Evolutionary conservation across 2,329 filamentous ascomycete species (phyloP).

Genomic region (Xylaria sp.): DNA sequence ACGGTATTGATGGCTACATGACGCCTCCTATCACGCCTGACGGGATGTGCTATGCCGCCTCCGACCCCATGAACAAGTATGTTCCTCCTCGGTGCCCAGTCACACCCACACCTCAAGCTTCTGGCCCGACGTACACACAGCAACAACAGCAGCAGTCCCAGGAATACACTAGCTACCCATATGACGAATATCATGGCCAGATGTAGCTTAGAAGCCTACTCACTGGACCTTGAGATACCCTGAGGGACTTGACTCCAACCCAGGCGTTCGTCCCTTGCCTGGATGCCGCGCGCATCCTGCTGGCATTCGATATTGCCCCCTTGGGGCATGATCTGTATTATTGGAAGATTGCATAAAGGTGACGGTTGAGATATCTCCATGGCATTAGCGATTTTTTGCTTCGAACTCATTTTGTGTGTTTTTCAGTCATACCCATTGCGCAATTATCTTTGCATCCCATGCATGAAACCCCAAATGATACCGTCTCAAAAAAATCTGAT

Average conservation of each 20-base stretch:
- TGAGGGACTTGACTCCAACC: neutral
- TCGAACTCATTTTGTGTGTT: constrained; percentile 32
- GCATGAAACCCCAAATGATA: constrained; percentile 23
- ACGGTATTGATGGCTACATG: constrained; percentile 67
- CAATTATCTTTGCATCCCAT: constrained; percentile 28
- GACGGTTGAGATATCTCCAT: constrained; percentile 42
- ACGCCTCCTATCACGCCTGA: constrained; percentile 85
- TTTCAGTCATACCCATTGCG: constrained; percentile 35
- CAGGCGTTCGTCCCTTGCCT: neutral
- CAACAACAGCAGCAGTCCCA: constrained; percentile 38
- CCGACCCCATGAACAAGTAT: constrained; percentile 42
- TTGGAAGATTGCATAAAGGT: constrained; percentile 41
- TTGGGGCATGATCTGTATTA: constrained; percentile 32
- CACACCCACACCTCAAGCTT: constrained; percentile 53
- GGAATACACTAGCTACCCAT: constrained; percentile 43
- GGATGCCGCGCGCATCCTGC: constrained; percentile 3
- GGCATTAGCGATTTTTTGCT: constrained; percentile 43
- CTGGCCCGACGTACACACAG: constrained; percentile 33
- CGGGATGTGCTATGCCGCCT: constrained; percentile 49
- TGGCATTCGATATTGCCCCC: constrained; percentile 17
- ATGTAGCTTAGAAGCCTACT: constrained; percentile 26
- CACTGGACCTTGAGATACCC: constrained; percentile 3
- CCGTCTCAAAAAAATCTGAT: constrained; percentile 31
- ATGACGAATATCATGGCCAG: constrained; percentile 36
- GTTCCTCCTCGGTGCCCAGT: constrained; percentile 54